Conservation (phyloP, 139 green algal genomes). For the Volvox africanus region DNA sequence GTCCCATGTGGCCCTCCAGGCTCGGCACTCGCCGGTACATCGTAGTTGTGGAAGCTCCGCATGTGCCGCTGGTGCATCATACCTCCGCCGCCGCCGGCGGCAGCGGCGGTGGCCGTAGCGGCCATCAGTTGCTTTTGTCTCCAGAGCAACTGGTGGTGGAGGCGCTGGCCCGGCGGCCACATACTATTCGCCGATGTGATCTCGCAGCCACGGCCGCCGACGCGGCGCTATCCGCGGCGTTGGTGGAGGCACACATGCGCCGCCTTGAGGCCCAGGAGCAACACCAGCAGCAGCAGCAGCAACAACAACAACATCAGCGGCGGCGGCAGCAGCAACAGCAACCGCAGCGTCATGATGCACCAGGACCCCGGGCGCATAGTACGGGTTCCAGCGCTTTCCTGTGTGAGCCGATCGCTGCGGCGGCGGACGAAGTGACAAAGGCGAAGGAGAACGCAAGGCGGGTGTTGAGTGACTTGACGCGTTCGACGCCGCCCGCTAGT, state of each 20-base stretch:
- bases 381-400: background rate
- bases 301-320: background rate
- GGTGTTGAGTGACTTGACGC: no score
- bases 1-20: no score
- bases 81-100: background rate
- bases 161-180: background rate
- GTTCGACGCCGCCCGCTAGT: no score
- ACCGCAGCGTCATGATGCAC: no score
- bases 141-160: background rate
- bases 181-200: background rate
- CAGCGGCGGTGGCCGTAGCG: background rate
- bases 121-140: background rate
- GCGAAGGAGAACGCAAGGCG: background rate
- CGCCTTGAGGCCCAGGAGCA: background rate
- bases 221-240: background rate
- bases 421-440: background rate
- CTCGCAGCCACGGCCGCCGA: conserved; percentile 17
- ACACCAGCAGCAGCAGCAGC: background rate
- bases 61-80: background rate
- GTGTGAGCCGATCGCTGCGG: background rate
- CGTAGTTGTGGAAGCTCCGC: conserved; percentile 58
- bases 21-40: conserved; percentile 46
- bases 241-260: background rate
- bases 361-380: no score
- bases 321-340: background rate